Evolutionary conservation across 495 filamentous ascomycete species (phyloP), one percentile per base, ranked within the genome.

Genomic region (Aspergillus bertholletiae): DNA sequence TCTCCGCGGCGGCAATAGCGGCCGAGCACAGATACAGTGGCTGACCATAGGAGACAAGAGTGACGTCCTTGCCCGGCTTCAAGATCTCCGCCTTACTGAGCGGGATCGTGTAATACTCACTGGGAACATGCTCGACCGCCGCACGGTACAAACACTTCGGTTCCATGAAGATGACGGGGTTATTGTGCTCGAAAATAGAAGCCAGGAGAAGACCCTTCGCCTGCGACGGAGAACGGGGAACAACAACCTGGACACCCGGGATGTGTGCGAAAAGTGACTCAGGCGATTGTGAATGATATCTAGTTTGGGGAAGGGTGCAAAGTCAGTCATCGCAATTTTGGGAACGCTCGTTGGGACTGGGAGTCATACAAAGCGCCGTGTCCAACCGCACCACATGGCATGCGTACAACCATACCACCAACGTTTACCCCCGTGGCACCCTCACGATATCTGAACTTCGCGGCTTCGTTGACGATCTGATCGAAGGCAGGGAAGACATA

Each of bases 401-500:
- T 98, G 18, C 94, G 78, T 12, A 97, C 83, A 12, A 95, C 92
- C 68, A 98, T 70, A 3, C 93, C 89, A 7, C 90, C 90, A 11
- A 74, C 79, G 66, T 86, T 81, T 8, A 81, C 79, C 1, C 81
- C 86, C 11, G 86, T 88, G 2, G 66, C 71, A 0, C 92, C 93
- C 66, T 93, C 89, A 47, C 93, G 80, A 71, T 93, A 98, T 50
- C 94, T 76, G 57, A 89, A 88, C 74, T 97, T 98, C 46, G 91
- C 90, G 3, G 92, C 92, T 71, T 98, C 94, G 65, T 97, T 97
- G 57, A 97, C 92, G 35, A 98, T 79, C 80, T 98, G 94, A 65
- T 98, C 94, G 59, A 97, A 97, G 1, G 94, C 92, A 2, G 94
- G 94, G 70, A 87, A 97, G 39, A 98, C 86, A 69, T 98, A 98